Conservation (phyloP, 257 asterid genomes). For the Gentiana dahurica region DNA sequence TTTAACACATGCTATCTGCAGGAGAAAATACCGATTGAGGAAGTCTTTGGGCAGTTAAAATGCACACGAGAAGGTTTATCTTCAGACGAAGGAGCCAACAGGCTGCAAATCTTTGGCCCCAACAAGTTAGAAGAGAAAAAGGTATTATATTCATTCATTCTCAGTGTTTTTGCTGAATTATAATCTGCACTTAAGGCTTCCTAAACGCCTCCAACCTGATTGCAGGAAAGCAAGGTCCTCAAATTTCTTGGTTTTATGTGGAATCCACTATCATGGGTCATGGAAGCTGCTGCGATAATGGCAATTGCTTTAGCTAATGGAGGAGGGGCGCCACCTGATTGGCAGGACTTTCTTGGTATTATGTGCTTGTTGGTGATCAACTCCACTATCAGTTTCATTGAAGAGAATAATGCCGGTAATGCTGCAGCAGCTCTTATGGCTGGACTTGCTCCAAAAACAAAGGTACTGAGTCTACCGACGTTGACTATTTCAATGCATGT, state of each 20-base stretch:
- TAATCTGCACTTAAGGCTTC: not conserved
- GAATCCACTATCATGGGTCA: conserved; percentile 32
- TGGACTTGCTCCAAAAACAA: conserved; percentile 31
- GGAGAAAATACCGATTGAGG: conserved; percentile 25
- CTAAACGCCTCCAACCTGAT: not conserved
- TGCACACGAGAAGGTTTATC: conserved; percentile 20
- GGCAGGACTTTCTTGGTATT: conserved; percentile 24
- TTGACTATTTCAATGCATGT: too few relatives aligned
- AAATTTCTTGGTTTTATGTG: conserved; percentile 31
- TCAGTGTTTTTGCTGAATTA: too few relatives aligned
- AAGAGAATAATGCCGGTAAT: conserved; percentile 32
- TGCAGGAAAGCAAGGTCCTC: conserved; percentile 23
- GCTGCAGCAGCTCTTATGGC: conserved; percentile 36
- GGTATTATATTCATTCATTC: conserved; percentile 5
- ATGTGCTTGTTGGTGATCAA: conserved; percentile 17
- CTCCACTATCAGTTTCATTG: conserved; percentile 26
- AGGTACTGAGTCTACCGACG: conserved; percentile 8
- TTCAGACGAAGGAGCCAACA: conserved; percentile 15
- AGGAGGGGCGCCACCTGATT: conserved; percentile 16
- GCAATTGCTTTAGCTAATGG: conserved; percentile 22
- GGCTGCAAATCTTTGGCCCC: conserved; percentile 18
- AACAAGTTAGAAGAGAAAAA: conserved; percentile 31
- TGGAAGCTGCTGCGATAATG: conserved; percentile 30
- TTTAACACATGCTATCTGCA: conserved; percentile 3
- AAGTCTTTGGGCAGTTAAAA: conserved; percentile 22